Percentiles rank a stretch among this genome's conserved stretches.
Conservation (phyloP, 163 green algal genomes). For the Chlamydomonas reinhardtii region DNA sequence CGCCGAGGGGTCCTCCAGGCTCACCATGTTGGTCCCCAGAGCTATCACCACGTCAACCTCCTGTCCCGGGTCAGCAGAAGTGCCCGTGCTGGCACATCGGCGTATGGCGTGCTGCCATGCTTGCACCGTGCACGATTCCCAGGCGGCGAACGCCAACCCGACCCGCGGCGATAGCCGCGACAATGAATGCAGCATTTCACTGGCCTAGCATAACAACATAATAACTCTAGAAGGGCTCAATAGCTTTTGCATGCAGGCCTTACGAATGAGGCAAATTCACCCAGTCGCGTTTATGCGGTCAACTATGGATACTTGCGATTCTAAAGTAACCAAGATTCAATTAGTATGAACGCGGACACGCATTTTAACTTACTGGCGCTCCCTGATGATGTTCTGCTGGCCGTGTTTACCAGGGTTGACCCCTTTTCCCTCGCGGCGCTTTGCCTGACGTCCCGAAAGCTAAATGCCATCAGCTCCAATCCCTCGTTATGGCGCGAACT, state of each 20-base stretch:
- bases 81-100: not conserved
- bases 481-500: not conserved
- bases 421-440: not conserved
- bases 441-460: not conserved
- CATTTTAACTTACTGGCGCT: not conserved
- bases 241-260: no score
- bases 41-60: conserved; percentile 66
- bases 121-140: not conserved
- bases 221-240: not conserved
- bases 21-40: conserved; percentile 74
- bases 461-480: not conserved
- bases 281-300: no score
- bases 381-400: not conserved
- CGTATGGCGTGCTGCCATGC: not conserved
- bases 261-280: not conserved
- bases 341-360: no score
- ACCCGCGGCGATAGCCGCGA: not conserved
- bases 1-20: not conserved
- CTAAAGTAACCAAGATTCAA: not conserved
- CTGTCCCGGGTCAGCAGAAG: no score
- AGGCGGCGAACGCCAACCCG: no score
- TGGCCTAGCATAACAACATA: not conserved
- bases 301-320: no score
- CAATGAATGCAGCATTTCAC: not conserved
- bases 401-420: not conserved